Evolutionary conservation across 2,329 filamentous ascomycete genomes (phyloP), one percentile per base, ranked within the genome.

Genomic region (Curvularia eragrostidis): DNA sequence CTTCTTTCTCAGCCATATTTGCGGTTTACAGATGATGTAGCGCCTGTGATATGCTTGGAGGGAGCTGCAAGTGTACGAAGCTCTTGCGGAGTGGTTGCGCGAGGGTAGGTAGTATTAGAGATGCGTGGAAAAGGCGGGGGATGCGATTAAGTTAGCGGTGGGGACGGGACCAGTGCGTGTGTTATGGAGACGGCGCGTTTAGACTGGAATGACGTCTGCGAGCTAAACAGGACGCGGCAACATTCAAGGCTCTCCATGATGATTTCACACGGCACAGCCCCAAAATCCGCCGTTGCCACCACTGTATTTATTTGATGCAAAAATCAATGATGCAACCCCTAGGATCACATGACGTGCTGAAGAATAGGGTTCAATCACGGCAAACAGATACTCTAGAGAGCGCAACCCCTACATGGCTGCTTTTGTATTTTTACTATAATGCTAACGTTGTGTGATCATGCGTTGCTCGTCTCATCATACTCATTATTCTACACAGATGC

Each of bases 1-100:
- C 80, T 70, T 82, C 80, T 69, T 77, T 73, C 41, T 68, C 69
- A 34, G 65, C 69, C 59, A 69, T 71, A 43, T 47, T 68, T 51
- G 54, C 41, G 23, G 13, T 59, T 46, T 55, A 38, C 19, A 18
- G 21, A 26, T 52, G n/a, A 3, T 19, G 7, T 26, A 38, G 28
- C 39, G 39, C 23, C 2, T 43, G 15, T 9, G 13, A n/a, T 51
- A 6, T 38, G 13, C 8, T 46, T 13, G 23, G 23, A 39, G 36
- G 30, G 28, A 1, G 19, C 18, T 24, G 18, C 3, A 21, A 15
- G 50, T 51, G 3, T 28, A 10, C 23, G 12, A 32, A n/a, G 15
- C 42, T 47, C 41, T 28, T 7, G 38, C 44, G 30, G 54, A 18
- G 48, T 19, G 43, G 12, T 34, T 34, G 42, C 46, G 58, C 51